phyloP scores from a whole-genome alignment of 129 eudicot genomes.

The Heracleum sosnowskyi region DNA sequence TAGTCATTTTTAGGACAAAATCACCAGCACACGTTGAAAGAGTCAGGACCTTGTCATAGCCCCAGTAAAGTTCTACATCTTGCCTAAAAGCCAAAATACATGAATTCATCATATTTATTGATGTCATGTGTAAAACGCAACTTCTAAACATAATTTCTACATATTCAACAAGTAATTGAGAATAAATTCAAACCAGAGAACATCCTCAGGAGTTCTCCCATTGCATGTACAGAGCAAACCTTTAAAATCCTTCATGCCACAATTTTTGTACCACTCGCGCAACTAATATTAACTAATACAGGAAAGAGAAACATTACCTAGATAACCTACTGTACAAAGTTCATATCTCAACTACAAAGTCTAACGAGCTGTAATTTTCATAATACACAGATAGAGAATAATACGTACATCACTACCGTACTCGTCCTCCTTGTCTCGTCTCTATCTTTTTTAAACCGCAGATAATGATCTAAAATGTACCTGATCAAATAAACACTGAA shows the following conservation, averaged over 20 bases:
- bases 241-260: too few species aligned
- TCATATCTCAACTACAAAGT: background rate
- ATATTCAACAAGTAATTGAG: background rate
- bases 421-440: background rate
- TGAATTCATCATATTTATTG: background rate
- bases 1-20: too few species aligned
- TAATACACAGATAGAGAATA: background rate
- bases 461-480: background rate
- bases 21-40: too few species aligned
- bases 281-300: too few species aligned
- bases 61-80: background rate
- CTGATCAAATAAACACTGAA: background rate
- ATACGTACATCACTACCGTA: background rate
- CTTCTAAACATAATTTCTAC: too few species aligned
- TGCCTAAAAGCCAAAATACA: background rate
- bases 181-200: background rate
- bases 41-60: too few species aligned
- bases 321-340: too few species aligned
- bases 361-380: too few species aligned
- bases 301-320: too few species aligned
- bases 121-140: background rate
- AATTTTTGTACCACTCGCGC: too few species aligned
- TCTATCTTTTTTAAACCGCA: too few species aligned
- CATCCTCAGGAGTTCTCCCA: background rate
- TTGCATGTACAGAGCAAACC: background rate